Percentiles rank a stretch among this genome's conserved stretches.
Conservation (phyloP, 805 yeast genomes). For the Schizosaccharomyces lindneri region DNA sequence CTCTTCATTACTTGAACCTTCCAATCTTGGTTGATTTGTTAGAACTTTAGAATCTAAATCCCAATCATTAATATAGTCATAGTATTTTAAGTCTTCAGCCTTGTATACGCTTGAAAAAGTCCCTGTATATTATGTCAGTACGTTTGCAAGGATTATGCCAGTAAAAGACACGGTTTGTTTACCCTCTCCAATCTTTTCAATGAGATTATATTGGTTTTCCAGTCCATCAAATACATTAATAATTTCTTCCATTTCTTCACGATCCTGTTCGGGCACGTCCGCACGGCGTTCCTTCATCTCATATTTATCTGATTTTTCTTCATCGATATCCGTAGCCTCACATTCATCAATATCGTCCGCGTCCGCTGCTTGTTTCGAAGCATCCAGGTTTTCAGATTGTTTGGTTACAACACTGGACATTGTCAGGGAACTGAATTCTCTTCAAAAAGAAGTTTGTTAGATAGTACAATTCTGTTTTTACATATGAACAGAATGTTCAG, state of each 20-base stretch:
- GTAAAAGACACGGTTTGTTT: neutral
- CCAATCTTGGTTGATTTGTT: conserved; percentile 9
- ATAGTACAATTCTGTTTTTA: no score
- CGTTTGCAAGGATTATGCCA: neutral
- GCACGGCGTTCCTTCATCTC: conserved; percentile 14
- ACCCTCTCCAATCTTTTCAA: conserved; percentile 35
- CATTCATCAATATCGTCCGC: neutral
- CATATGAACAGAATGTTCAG: no score
- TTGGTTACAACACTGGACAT: no score
- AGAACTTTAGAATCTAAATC: conserved; percentile 5
- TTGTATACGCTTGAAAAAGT: conserved; percentile 38
- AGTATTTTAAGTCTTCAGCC: conserved; percentile 25
- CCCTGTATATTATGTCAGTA: conserved; percentile 14
- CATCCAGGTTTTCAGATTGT: neutral
- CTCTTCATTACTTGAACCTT: conserved; percentile 8
- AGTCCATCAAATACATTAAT: conserved; percentile 31
- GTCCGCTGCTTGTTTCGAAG: neutral
- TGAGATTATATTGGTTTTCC: conserved; percentile 22
- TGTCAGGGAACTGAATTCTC: no score
- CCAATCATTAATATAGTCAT: conserved; percentile 15
- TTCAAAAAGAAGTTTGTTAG: no score
- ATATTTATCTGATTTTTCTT: conserved; percentile 6
- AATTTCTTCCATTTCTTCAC: conserved; percentile 32
- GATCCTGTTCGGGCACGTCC: conserved; percentile 28
- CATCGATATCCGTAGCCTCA: conserved; percentile 6